Evolutionary conservation across 2,329 filamentous ascomycete genomes (phyloP).

Genomic region (Penicillium janthinellum): DNA sequence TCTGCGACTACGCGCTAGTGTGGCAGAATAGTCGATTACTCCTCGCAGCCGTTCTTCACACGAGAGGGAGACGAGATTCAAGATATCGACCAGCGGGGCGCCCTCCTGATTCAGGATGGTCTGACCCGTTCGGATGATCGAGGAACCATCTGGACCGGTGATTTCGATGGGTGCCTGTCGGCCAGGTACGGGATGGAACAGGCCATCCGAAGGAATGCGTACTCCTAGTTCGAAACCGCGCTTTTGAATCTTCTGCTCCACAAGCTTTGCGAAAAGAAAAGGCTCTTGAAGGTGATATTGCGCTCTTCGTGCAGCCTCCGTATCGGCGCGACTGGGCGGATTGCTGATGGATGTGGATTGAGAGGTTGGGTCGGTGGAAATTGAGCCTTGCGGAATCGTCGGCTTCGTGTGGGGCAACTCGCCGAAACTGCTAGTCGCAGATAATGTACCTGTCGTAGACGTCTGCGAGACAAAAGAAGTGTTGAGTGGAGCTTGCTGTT

Average conservation of each 20-base stretch:
- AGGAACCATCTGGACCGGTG: conserved; percentile 63
- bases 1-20: conserved; percentile 70
- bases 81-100: conserved; percentile 75
- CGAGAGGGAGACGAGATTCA: conserved; percentile 79
- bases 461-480: conserved; percentile 44
- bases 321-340: conserved; percentile 63
- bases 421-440: conserved; percentile 53
- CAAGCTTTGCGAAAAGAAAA: conserved; percentile 66
- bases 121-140: conserved; percentile 64
- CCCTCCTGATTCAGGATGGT: conserved; percentile 70
- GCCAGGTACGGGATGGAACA: conserved; percentile 49
- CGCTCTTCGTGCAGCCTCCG: conserved; percentile 62
- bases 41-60: conserved; percentile 76
- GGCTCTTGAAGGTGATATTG: conserved; percentile 73
- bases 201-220: conserved; percentile 59
- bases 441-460: conserved; percentile 45
- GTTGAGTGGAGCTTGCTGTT: conserved; percentile 53
- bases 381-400: conserved; percentile 58
- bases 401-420: conserved; percentile 54
- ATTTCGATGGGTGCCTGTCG: conserved; percentile 51
- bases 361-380: conserved; percentile 68
- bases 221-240: conserved; percentile 61
- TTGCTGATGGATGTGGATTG: conserved; percentile 67
- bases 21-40: conserved; percentile 75
- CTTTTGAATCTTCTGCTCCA: conserved; percentile 60